Conservation (phyloP, 805 yeast species). For the Ogataea neopini region DNA sequence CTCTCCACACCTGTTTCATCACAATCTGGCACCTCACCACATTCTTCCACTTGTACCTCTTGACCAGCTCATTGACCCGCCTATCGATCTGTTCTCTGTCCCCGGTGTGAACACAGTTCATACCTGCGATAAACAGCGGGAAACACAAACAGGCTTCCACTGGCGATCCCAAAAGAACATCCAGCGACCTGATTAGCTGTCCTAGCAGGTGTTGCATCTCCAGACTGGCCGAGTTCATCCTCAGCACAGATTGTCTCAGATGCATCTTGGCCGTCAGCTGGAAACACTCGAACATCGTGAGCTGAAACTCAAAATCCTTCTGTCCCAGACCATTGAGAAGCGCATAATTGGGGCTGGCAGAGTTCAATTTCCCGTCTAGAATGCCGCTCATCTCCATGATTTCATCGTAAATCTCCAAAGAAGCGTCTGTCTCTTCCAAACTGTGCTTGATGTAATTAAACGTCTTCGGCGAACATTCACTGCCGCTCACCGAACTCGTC, state of each 20-base stretch:
- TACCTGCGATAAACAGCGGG: conserved; percentile 77
- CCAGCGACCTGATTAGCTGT: conserved; percentile 57
- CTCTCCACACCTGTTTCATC: conserved; percentile 50
- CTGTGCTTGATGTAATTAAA: conserved; percentile 20
- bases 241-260: conserved; percentile 62
- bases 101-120: conserved; percentile 56
- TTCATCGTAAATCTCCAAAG: conserved; percentile 37
- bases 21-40: conserved; percentile 45
- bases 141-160: conserved; percentile 74
- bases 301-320: conserved; percentile 61
- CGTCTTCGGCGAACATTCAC: conserved; percentile 23
- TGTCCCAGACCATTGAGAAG: conserved; percentile 41
- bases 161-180: conserved; percentile 60
- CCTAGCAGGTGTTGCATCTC: conserved; percentile 61
- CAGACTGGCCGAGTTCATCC: conserved; percentile 58
- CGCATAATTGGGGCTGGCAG: conserved; percentile 51
- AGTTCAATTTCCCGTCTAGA: conserved; percentile 51
- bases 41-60: conserved; percentile 70
- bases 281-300: conserved; percentile 70
- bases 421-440: conserved; percentile 20
- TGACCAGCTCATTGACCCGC: conserved; percentile 56
- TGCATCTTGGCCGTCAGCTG: conserved; percentile 70
- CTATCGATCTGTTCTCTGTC: conserved; percentile 53
- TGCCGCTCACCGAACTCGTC: conserved; percentile 15
- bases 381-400: conserved; percentile 38